Evolutionary conservation across 1,139 yeast genomes (phyloP), one percentile per base, ranked within the genome.

Genomic region (Wickerhamomyces sp.): DNA sequence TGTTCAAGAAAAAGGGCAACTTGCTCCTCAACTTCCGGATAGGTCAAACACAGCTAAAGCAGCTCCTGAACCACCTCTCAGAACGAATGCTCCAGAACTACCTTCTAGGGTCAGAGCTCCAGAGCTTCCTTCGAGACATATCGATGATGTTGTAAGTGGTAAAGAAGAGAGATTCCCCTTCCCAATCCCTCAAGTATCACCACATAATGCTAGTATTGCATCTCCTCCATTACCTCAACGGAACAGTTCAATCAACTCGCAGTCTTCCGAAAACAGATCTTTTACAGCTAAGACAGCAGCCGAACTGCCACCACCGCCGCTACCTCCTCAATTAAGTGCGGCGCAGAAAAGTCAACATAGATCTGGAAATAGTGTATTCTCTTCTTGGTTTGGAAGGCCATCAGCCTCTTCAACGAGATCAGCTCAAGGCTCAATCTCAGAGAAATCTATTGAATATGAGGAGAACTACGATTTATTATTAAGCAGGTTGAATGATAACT

Each of bases 401-500:
- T 43, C 50, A 1, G 26, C 33, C 5, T 32, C 48, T 2, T 41
- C 51, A 1, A 26, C 25, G 15, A 34, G 24, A 15, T 39, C 48
- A 13, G 16, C 28, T 9, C 31, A 32, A 7, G 33, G 43, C 5
- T 38, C 40, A 28, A 25, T 37, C 4, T 46, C 49, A 8, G 51
- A 47, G 3, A 45, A 43, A 20, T 43, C 48, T 3, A 29, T 45
- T 5, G 53, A 48, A 7, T 45, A 52, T 31, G 58, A 55, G n/a
- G 61, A 60, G 28, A 72, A 68, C 37, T 67, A 65, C 35, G 73
- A 68, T 49, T 53, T 74, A 40, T 62, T 74, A 34, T 57, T 65
- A 13, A 60, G 64, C 30, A 61, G 76, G 45, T 60, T 60, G 33
- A 56, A 61, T 39, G 71, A 65, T 30, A 62, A 61, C 41, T 61